These are phyloP conservation scores for Phoma sp. DNA, from an alignment of 2,329 filamentous ascomycete genomes.

Conservation along the genomic window DNA sequence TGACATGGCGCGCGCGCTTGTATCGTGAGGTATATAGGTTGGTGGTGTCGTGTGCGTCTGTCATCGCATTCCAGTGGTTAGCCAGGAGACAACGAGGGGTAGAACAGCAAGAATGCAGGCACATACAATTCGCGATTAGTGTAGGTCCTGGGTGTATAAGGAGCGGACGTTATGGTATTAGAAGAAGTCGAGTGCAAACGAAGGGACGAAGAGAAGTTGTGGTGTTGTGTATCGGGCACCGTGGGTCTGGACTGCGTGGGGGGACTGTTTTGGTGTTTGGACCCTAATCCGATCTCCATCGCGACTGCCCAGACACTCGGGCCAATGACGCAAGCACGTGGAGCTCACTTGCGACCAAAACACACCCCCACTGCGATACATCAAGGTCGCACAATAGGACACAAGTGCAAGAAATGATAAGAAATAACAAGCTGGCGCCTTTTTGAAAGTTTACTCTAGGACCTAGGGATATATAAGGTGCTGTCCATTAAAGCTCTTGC, in stretches of 20 bases:
- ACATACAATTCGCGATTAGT: conserved; percentile 12
- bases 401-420: not conserved
- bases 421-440: not conserved
- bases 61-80: conserved; percentile 44
- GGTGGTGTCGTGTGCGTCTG: conserved; percentile 26
- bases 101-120: conserved; percentile 28
- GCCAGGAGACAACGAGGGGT: conserved; percentile 34
- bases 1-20: conserved; percentile 61
- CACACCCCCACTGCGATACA: not conserved
- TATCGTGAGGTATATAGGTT: conserved; percentile 30
- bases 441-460: conserved; percentile 31
- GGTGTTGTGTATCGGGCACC: conserved; percentile 8
- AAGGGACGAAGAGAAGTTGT: conserved; percentile 4
- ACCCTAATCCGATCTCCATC: conserved; percentile 19
- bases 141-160: not conserved
- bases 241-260: conserved; percentile 12
- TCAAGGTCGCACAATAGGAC: conserved; percentile 4
- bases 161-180: not conserved
- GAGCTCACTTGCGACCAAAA: conserved; percentile 1
- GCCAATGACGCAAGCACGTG: conserved; percentile 23
- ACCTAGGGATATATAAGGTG: conserved; percentile 25
- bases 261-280: conserved; percentile 21
- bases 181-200: not conserved
- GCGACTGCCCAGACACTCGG: conserved; percentile 20
- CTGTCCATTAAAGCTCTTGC: conserved; percentile 15